Base-by-base conservation (phyloP, 1,284 basidiomycete genomes). In the Cryptococcus sp. region DNA sequence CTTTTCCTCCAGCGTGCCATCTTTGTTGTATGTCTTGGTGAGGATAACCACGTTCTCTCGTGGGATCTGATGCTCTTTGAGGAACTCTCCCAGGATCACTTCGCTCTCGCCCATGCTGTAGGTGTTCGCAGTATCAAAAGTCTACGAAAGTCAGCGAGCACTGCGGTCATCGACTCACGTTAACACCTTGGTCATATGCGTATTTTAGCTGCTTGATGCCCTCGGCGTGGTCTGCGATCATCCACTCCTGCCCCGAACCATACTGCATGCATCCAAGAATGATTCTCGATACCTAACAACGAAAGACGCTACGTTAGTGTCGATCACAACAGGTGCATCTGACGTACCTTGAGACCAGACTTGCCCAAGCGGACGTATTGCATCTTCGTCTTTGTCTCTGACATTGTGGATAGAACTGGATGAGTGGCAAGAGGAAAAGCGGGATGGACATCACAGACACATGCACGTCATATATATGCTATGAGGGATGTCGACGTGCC, bases 1-100 rank as follows among this genome's bases (percentile, higher is more conserved):
- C 4, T 71, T 56, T 22, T 53, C 54, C 61, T 68, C 70, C 16
- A 52, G 46, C 13, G 56, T 61, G 1, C 60, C 62, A 46, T 66
- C 61, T 1, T 63, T 49, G 25, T 60, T 55, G 53, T 64, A 60
- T 44, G 85, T 86, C 80, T 91, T 91, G 39, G 88, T 90, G 80
- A 91, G 81, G 35, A 91, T 84, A 16, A 91, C 88, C 23, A 91
- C 85, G 66, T 88, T 86, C 22, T 87, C 86, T 10, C 90, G 84
- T 17, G 88, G 88, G 17, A 92, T 81, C 27, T 86, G 77, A 61
- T 85, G 81, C 63, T 87, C 69, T 68, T 87, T 88, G 77, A 93
- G 87, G 1, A 88, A 90, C 64, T 88, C 87, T 5, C 91, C 90
- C 40, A 92, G 82, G 61, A 90, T 84, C 25, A 84, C 72, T 74